Evolutionary conservation across 495 filamentous ascomycete species (phyloP).

Genomic region (Evernia prunastri): DNA sequence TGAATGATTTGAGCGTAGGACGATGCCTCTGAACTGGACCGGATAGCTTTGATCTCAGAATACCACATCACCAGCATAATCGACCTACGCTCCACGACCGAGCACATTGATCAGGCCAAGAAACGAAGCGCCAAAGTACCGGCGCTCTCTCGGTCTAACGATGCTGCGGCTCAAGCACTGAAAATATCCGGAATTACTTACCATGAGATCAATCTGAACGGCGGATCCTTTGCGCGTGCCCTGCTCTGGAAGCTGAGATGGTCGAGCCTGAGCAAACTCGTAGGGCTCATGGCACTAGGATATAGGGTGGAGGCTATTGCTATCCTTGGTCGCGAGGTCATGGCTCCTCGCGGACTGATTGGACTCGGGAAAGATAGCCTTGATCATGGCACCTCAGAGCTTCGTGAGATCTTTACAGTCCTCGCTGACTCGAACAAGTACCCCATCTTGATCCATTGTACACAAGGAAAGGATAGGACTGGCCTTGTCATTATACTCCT

Average conservation of each 20-base stretch:
- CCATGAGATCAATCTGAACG: slow-evolving; percentile 62
- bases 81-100: slow-evolving; percentile 73
- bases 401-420: slow-evolving; percentile 50
- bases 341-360: slow-evolving; percentile 59
- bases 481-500: slow-evolving; percentile 66
- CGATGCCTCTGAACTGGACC: slow-evolving; percentile 61
- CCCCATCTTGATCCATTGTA: slow-evolving; percentile 70
- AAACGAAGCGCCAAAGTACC: slow-evolving; percentile 46
- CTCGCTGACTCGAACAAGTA: slow-evolving; percentile 43
- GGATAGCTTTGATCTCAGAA: slow-evolving; percentile 50
- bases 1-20: slow-evolving; percentile 35
- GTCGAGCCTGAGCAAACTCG: slow-evolving; percentile 55
- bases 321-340: slow-evolving; percentile 60
- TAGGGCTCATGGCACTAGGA: slow-evolving; percentile 55
- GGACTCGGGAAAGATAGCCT: slow-evolving; percentile 61
- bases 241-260: slow-evolving; percentile 63
- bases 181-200: slow-evolving; percentile 57
- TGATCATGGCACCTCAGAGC: slow-evolving; percentile 54
- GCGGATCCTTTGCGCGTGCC: slow-evolving; percentile 60
- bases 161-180: slow-evolving; percentile 39
- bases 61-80: slow-evolving; percentile 64
- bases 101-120: slow-evolving; percentile 62
- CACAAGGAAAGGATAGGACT: slow-evolving; percentile 83
- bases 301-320: slow-evolving; percentile 60
- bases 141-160: slow-evolving; percentile 36